Evolutionary conservation across 1,284 basidiomycete species (phyloP).

Genomic region (Blastosporella zonata): DNA sequence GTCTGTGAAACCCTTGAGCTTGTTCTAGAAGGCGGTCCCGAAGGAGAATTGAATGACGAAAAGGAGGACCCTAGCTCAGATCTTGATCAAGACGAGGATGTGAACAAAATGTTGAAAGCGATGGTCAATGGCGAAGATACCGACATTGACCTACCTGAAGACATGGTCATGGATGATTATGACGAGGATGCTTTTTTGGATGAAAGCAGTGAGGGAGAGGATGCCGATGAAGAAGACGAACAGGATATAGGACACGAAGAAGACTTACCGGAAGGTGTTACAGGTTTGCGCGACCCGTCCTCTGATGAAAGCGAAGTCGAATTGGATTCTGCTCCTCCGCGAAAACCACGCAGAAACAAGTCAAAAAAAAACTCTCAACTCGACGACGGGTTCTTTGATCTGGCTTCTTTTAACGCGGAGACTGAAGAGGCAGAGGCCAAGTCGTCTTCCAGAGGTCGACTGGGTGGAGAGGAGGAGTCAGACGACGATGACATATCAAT

Average conservation of each 20-base stretch:
- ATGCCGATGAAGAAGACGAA: constrained; percentile 13
- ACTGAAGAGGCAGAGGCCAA: constrained; percentile 79
- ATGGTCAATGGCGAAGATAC: constrained; percentile 26
- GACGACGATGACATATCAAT: constrained; percentile 53
- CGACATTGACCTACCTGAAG: constrained; percentile 35
- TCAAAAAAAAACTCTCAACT: constrained; percentile 53
- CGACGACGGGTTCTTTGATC: constrained; percentile 94
- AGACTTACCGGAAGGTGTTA: constrained; percentile 38
- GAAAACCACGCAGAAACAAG: constrained; percentile 25
- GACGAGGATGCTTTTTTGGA: constrained; percentile 20
- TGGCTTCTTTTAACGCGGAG: constrained; percentile 87
- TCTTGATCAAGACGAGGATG: constrained; percentile 32
- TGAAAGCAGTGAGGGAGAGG: constrained; percentile 14
- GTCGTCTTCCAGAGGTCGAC: constrained; percentile 56
- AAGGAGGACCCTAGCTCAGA: constrained; percentile 25
- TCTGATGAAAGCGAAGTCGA: constrained; percentile 45
- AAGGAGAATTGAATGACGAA: constrained; percentile 28
- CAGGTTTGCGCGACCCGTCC: constrained; percentile 46
- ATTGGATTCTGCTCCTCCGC: neutral
- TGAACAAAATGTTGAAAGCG: constrained; percentile 19
- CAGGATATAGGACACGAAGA: constrained; percentile 26
- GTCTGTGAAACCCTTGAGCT: constrained; percentile 64
- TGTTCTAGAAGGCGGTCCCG: constrained; percentile 48
- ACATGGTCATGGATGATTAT: constrained; percentile 29
- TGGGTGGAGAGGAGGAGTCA: constrained; percentile 58